Evolutionary conservation across 805 yeast species (phyloP).

Genomic region (Jamesozyma rosinii): DNA sequence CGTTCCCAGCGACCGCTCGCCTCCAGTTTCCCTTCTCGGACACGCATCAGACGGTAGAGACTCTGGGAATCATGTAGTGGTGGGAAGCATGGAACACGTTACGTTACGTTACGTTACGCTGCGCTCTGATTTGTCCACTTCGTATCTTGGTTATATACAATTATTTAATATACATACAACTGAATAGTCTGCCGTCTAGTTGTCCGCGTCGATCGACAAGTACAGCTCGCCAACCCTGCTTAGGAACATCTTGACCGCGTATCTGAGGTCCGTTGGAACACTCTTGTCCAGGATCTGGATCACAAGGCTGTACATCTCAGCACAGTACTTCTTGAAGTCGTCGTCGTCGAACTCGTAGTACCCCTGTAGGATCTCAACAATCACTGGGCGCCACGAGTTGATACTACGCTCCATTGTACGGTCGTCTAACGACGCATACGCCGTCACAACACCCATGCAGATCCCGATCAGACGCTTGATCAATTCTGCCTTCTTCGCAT

Average conservation of each 20-base stretch:
- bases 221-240: constrained; percentile 46
- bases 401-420: constrained; percentile 68
- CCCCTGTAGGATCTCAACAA: constrained; percentile 78
- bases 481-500: constrained; percentile 40
- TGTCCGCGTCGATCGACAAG: constrained; percentile 1
- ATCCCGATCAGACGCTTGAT: constrained; percentile 45
- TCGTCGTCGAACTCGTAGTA: constrained; percentile 64
- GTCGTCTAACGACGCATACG: constrained; percentile 67
- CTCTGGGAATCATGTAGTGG: too few species aligned
- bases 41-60: too few species aligned
- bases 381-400: constrained; percentile 84
- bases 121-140: too few species aligned
- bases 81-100: too few species aligned
- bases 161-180: too few species aligned
- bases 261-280: constrained; percentile 51
- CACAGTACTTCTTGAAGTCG: constrained; percentile 54
- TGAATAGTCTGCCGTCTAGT: too few species aligned
- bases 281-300: constrained; percentile 52
- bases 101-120: too few species aligned
- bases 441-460: constrained; percentile 59
- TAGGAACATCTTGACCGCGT: constrained; percentile 52
- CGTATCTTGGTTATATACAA: too few species aligned
- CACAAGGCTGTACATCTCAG: constrained; percentile 51
- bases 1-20: too few species aligned
- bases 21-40: too few species aligned